These are phyloP conservation scores for Verticillium tricorpus DNA, from an alignment of 2,329 filamentous ascomycete genomes.

Conservation along the genomic window DNA sequence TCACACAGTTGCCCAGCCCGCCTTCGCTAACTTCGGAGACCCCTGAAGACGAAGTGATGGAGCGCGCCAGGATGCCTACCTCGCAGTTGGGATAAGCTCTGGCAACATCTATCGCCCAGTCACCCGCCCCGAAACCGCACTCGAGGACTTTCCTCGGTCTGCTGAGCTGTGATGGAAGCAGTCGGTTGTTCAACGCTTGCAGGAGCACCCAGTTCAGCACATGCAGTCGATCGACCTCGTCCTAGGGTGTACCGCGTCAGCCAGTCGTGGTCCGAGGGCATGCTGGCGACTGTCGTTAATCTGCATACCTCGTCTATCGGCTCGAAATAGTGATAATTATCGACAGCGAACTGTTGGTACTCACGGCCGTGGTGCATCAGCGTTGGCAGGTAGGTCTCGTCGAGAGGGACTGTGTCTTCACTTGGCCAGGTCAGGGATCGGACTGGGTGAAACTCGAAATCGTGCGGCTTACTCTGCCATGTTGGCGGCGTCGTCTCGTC, in stretches of 20 bases:
- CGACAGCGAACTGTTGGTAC: conserved; percentile 64
- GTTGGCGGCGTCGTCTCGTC: not conserved
- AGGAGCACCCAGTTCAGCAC: conserved; percentile 59
- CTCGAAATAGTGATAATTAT: conserved; percentile 60
- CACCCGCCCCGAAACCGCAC: conserved; percentile 66
- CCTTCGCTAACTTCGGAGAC: not conserved
- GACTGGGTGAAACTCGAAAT: not conserved
- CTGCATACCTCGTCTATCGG: conserved; percentile 65
- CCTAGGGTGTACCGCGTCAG: conserved; percentile 34
- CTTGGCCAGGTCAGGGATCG: conserved; percentile 29
- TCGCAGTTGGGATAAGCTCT: conserved; percentile 59
- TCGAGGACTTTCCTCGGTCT: conserved; percentile 59
- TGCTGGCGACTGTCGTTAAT: not conserved
- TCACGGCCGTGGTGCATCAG: conserved; percentile 57
- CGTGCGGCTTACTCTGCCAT: conserved; percentile 11
- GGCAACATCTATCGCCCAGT: conserved; percentile 68
- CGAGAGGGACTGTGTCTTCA: conserved; percentile 47
- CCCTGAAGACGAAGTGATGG: not conserved
- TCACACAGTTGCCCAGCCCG: not conserved
- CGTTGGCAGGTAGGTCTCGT: conserved; percentile 54
- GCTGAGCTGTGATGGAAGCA: conserved; percentile 65
- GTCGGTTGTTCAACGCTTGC: conserved; percentile 59
- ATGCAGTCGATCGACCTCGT: conserved; percentile 62
- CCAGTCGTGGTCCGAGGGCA: conserved; percentile 9
- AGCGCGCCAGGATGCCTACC: conserved; percentile 33